Evolutionary conservation across 2,329 filamentous ascomycete genomes (phyloP).

Genomic region (Xylaria polymorpha): DNA sequence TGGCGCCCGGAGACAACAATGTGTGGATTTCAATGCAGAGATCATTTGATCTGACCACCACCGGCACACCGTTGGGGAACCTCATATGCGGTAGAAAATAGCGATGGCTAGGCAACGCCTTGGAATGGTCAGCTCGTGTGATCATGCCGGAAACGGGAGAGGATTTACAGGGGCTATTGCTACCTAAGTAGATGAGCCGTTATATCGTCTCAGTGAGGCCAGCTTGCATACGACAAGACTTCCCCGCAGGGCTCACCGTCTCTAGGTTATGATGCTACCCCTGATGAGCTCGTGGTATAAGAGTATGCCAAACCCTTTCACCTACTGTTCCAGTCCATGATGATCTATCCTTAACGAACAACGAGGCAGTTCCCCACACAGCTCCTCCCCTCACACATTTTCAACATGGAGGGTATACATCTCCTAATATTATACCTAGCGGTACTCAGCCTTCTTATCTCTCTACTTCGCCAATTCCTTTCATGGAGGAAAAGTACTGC

Average conservation of each 20-base stretch:
- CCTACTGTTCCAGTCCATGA: not conserved
- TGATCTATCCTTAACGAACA: conserved; percentile 8
- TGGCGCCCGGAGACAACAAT: not conserved
- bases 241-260: conserved; percentile 19
- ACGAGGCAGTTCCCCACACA: conserved; percentile 6
- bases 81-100: conserved; percentile 19
- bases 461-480: conserved; percentile 54
- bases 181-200: conserved; percentile 7
- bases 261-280: conserved; percentile 14
- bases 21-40: conserved; percentile 6
- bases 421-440: conserved; percentile 59
- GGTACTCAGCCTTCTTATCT: conserved; percentile 58
- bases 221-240: conserved; percentile 17
- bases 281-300: conserved; percentile 28
- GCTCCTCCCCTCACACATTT: not conserved
- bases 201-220: conserved; percentile 12
- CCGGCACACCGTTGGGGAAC: conserved; percentile 38
- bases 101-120: not conserved
- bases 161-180: conserved; percentile 4
- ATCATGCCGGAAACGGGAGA: conserved; percentile 14
- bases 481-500: conserved; percentile 50
- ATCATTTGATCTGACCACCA: conserved; percentile 32
- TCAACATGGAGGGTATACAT: conserved; percentile 54
- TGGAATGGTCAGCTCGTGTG: not conserved
- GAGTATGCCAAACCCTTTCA: conserved; percentile 17